Conservation (phyloP, 805 yeast species). For the Cyberlindnera petersonii region DNA sequence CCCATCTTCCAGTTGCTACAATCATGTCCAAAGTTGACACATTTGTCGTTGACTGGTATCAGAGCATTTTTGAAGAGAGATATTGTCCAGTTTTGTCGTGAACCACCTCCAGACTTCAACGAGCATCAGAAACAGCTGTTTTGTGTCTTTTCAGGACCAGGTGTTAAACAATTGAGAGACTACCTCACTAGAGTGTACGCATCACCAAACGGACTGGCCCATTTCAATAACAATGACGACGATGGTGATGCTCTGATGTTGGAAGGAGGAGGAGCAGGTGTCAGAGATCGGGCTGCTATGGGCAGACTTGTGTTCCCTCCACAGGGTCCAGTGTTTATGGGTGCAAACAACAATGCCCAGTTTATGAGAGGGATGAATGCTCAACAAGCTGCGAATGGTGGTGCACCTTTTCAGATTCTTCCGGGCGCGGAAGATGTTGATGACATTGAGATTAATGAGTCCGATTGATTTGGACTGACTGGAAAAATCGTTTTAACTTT, state of each 20-base stretch:
- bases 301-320: no score
- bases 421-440: conserved; percentile 6
- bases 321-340: neutral
- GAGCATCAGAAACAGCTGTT: conserved; percentile 80
- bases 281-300: no score
- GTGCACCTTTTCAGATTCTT: no score
- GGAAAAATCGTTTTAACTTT: neutral
- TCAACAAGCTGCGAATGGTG: no score
- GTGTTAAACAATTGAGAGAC: conserved; percentile 72
- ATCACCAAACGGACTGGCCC: neutral
- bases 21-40: conserved; percentile 83
- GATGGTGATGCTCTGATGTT: neutral
- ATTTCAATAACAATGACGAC: neutral
- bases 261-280: neutral
- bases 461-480: conserved; percentile 1
- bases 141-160: conserved; percentile 91
- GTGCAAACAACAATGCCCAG: neutral
- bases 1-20: conserved; percentile 74
- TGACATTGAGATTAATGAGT: conserved; percentile 7
- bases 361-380: no score
- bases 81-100: conserved; percentile 81
- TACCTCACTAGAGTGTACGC: conserved; percentile 46
- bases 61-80: conserved; percentile 84
- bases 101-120: conserved; percentile 89
- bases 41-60: conserved; percentile 88